Evolutionary conservation across 2,329 filamentous ascomycete species (phyloP), one percentile per base, ranked within the genome.

Genomic region (Aspergillus tanneri): DNA sequence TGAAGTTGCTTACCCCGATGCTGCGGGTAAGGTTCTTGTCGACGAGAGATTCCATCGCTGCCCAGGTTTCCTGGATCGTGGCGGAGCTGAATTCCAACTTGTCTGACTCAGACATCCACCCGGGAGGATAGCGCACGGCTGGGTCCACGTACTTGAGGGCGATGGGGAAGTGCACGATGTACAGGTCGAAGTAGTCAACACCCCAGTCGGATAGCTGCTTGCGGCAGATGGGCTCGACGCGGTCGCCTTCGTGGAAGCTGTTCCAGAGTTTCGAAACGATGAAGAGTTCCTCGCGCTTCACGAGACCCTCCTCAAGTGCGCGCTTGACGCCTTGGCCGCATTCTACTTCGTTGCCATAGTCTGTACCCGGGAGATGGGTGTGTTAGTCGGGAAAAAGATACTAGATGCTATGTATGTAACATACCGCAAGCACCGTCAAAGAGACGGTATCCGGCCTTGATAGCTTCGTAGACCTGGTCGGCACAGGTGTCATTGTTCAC

Each of bases 201-300:
- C 86, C 85, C 84, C 88, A 92, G 77, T 92, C 87, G 58, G 83
- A 80, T 53, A 91, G 83, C 74, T 91, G 87, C 66, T 85, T 85
- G 70, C 82, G 82, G 71, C 77, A 80, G 66, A 93, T 90, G 49
- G 84, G 84, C 72, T 86, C 83, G 54, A 92, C 88, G 60, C 81
- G 80, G 59, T 92, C 85, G 60, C 78, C 79, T 63, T 92, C 86
- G 77, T 95, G 89, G 82, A 90, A 95, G 58, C 85, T 85, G 77
- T 92, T 90, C 90, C 90, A 95, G 49, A 96, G 85, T 79, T 95
- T 96, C 72, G 86, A 90, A 56, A 91, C 87, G 66, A 96, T 84
- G 82, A 95, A 95, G 67, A 95, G 86, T 19, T 96, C 89, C 72
- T 88, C 83, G 51, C 88, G 86, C 77, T 85, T 90, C 60, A 91